phyloP scores from a whole-genome alignment of 257 asterid species.

The Cruciata laevipes region DNA sequence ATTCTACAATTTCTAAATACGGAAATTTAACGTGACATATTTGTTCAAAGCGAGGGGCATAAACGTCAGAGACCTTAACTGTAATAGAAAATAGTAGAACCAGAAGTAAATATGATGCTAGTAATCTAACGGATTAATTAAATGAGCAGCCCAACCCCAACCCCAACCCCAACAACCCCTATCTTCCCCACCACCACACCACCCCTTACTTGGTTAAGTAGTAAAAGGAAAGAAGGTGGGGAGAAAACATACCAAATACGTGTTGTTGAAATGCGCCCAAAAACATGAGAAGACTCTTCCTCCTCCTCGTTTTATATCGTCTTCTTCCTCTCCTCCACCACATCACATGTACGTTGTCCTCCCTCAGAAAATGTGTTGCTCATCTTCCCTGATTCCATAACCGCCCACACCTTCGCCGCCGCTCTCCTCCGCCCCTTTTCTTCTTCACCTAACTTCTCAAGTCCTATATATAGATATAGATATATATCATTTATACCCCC shows the following conservation, averaged over 20 bases:
- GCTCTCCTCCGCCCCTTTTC: neutral
- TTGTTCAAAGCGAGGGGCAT: too few relatives aligned
- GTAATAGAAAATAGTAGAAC: neutral
- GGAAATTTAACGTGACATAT: neutral
- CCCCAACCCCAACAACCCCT: too few relatives aligned
- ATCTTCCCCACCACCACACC: neutral
- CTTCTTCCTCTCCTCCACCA: neutral
- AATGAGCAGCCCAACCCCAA: neutral
- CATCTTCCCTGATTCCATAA: slow-evolving; percentile 14
- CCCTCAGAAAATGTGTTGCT: slow-evolving; percentile 28
- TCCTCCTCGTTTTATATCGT: neutral
- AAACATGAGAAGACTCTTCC: neutral
- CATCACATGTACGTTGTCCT: slow-evolving; percentile 20
- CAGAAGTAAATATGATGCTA: too few relatives aligned
- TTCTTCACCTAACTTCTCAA: neutral
- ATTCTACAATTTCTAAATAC: neutral
- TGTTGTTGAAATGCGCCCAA: neutral
- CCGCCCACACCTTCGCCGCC: slow-evolving; percentile 9
- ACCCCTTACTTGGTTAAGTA: neutral
- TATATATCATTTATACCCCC: neutral
- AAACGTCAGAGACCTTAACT: too few relatives aligned
- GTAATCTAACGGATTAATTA: too few relatives aligned
- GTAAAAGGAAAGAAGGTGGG: neutral
- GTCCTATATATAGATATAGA: neutral
- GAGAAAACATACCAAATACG: neutral